A percentile compares a stretch with the other conserved stretches of the same genome.
Evolutionary conservation across 345 rosid genomes (phyloP).

Genomic region (Eucalyptus tenuipes): DNA sequence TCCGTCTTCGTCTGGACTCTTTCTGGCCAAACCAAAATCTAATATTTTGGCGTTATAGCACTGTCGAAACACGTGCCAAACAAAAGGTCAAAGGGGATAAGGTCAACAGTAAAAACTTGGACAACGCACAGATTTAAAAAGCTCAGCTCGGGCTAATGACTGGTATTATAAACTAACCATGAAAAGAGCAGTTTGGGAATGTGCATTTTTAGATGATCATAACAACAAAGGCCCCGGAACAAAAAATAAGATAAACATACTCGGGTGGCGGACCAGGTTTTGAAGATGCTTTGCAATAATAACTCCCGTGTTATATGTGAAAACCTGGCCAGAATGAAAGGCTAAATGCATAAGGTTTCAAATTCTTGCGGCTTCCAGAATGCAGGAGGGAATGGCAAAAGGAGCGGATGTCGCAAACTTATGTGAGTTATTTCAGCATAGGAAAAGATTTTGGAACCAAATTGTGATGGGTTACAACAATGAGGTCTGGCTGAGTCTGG

Average conservation of each 20-base stretch:
- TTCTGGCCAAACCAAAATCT: constrained; percentile 1
- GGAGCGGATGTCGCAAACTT: neutral
- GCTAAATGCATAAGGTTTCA: neutral
- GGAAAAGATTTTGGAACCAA: neutral
- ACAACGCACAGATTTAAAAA: neutral
- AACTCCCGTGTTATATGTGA: neutral
- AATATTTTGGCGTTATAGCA: neutral
- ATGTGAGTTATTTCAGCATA: neutral
- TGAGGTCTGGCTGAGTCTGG: too few species aligned
- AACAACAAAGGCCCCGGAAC: neutral
- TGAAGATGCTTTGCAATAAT: neutral
- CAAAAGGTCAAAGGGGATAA: too few species aligned
- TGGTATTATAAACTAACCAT: neutral
- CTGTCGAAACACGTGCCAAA: neutral
- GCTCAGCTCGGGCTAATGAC: neutral
- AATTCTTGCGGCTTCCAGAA: neutral
- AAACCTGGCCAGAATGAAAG: neutral
- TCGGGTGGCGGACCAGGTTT: neutral
- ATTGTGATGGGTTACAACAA: neutral
- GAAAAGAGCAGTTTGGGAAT: neutral
- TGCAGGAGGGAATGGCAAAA: neutral
- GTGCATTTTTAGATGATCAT: neutral
- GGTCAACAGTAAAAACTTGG: too few species aligned
- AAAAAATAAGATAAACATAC: neutral
- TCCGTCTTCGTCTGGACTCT: neutral